phyloP scores from a whole-genome alignment of 2,329 filamentous ascomycete genomes.

The Atkinsonella texensis region DNA sequence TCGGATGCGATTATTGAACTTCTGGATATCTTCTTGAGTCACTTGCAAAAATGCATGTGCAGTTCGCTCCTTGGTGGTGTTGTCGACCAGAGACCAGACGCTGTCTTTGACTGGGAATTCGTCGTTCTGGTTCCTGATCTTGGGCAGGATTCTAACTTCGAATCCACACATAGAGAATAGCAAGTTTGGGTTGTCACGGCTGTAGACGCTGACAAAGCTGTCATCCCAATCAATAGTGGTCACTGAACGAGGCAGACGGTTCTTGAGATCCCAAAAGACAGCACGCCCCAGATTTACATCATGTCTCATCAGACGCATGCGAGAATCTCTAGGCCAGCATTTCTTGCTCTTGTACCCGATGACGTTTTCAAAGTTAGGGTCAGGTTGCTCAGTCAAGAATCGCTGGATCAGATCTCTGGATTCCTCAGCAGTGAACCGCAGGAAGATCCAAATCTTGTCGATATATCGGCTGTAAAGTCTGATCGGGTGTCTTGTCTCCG shows the following conservation, averaged over 20 bases:
- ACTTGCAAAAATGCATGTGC: conserved; percentile 96
- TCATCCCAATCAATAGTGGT: conserved; percentile 99
- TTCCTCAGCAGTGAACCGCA: conserved; percentile 87
- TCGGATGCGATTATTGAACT: conserved; percentile 97
- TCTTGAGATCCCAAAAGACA: conserved; percentile 98
- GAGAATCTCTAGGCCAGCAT: conserved; percentile 94
- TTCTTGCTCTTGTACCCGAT: conserved; percentile 99
- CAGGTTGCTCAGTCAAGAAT: conserved; percentile 94
- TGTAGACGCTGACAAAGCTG: conserved; percentile 96
- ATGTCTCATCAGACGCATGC: conserved; percentile 97
- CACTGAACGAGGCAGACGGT: conserved; percentile 82
- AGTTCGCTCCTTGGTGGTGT: conserved; percentile 90
- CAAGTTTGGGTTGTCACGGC: conserved; percentile 91
- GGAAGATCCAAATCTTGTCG: conserved; percentile 97
- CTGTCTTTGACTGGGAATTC: conserved; percentile 97
- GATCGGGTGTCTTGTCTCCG: conserved; percentile 88
- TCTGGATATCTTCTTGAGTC: conserved; percentile 93
- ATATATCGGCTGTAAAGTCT: conserved; percentile 97
- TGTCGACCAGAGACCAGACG: conserved; percentile 95
- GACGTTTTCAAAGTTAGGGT: conserved; percentile 98
- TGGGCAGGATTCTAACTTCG: conserved; percentile 90
- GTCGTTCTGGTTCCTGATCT: conserved; percentile 88
- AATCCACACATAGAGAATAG: conserved; percentile 98
- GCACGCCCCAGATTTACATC: conserved; percentile 96
- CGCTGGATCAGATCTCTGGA: conserved; percentile 92